A percentile compares a stretch with the other conserved stretches of the same genome.
Evolutionary conservation across 768 basidiomycete species (phyloP).

Genomic region (Trametes coccinea): DNA sequence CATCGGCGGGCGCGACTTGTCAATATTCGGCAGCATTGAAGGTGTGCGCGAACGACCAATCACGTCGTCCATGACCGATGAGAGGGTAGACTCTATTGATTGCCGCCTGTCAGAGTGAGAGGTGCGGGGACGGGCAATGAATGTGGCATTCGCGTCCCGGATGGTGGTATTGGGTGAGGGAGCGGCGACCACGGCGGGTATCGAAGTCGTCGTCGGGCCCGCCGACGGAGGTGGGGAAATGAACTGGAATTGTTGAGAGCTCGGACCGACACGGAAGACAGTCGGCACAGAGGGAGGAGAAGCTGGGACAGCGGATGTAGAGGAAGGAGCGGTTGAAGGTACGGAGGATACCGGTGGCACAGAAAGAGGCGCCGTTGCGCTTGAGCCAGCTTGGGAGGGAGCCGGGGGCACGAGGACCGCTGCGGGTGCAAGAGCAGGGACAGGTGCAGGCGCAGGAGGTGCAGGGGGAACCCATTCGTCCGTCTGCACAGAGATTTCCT

Average conservation of each 20-base stretch:
- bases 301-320: slow-evolving; percentile 33
- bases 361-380: background rate
- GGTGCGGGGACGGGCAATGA: slow-evolving; percentile 50
- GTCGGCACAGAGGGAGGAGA: slow-evolving; percentile 29
- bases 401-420: slow-evolving; percentile 28
- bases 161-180: slow-evolving; percentile 43
- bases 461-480: slow-evolving; percentile 61
- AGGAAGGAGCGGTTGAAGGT: slow-evolving; percentile 20
- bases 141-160: slow-evolving; percentile 54
- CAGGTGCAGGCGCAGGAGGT: slow-evolving; percentile 38
- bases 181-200: slow-evolving; percentile 38
- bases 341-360: slow-evolving; percentile 44
- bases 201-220: slow-evolving; percentile 34
- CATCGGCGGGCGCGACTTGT: slow-evolving; percentile 83
- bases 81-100: slow-evolving; percentile 71
- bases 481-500: slow-evolving; percentile 79
- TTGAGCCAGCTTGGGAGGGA: too few species aligned
- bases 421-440: slow-evolving; percentile 30
- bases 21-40: slow-evolving; percentile 56
- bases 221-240: slow-evolving; percentile 53
- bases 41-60: slow-evolving; percentile 60
- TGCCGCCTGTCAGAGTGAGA: slow-evolving; percentile 61
- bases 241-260: slow-evolving; percentile 67
- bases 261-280: slow-evolving; percentile 58
- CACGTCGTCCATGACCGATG: slow-evolving; percentile 50